Evolutionary conservation across 768 basidiomycete genomes (phyloP).

Genomic region (Panus rudis): DNA sequence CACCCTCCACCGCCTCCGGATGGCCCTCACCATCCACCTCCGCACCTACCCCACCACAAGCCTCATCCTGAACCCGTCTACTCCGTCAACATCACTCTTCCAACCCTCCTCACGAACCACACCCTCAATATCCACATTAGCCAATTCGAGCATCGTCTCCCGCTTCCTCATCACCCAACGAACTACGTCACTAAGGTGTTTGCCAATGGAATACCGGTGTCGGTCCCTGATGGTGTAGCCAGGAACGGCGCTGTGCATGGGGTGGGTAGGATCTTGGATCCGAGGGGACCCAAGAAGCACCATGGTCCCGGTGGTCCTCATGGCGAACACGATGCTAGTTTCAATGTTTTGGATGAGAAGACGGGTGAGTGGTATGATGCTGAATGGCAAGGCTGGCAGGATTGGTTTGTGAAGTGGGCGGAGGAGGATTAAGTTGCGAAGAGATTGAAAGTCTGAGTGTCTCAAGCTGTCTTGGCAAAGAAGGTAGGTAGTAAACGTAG

Average conservation of each 20-base stretch:
- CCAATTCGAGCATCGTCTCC: slow-evolving; percentile 32
- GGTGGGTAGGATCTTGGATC: slow-evolving; percentile 35
- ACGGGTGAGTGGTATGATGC: too few relatives aligned
- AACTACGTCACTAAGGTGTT: slow-evolving; percentile 30
- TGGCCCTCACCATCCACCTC: slow-evolving; percentile 11
- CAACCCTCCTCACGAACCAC: slow-evolving; percentile 38
- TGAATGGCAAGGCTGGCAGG: background rate
- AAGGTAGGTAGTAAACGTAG: too few relatives aligned
- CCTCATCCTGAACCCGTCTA: slow-evolving; percentile 11
- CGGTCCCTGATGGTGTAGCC: slow-evolving; percentile 39
- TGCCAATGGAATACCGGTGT: slow-evolving; percentile 34
- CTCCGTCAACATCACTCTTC: slow-evolving; percentile 22
- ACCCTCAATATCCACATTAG: slow-evolving; percentile 39
- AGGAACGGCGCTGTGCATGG: slow-evolving; percentile 56
- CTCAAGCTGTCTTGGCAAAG: too few relatives aligned
- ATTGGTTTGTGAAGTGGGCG: background rate
- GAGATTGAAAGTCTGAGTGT: too few relatives aligned
- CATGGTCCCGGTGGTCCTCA: background rate
- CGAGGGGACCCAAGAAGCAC: slow-evolving; percentile 11
- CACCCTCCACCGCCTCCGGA: slow-evolving; percentile 8
- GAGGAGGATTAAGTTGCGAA: background rate
- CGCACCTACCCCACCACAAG: slow-evolving; percentile 9
- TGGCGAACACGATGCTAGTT: background rate
- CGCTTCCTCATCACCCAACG: slow-evolving; percentile 28
- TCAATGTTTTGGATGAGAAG: background rate